Percentiles rank a stretch among this genome's conserved stretches.
These are phyloP conservation scores for Pichia membranifaciens DNA, from an alignment of 805 yeast species.

Conservation along the genomic window DNA sequence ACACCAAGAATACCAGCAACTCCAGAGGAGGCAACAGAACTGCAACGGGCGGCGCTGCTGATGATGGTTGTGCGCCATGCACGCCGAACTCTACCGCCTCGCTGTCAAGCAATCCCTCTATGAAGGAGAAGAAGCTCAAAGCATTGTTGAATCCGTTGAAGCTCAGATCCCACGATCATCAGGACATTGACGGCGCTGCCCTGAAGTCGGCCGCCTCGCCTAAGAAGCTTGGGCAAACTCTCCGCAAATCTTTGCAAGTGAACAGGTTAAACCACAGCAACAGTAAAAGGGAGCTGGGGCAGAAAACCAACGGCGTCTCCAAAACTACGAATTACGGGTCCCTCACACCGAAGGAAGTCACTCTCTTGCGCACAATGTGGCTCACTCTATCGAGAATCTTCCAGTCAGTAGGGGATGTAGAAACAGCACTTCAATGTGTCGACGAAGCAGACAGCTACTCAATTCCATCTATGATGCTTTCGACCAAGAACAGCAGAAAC, in stretches of 20 bases:
- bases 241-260: conserved; percentile 9
- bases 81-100: conserved; percentile 2
- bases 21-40: not conserved
- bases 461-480: not conserved
- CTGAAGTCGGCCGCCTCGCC: not conserved
- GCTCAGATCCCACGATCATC: not conserved
- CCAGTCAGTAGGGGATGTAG: conserved; percentile 43
- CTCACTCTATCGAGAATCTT: conserved; percentile 65
- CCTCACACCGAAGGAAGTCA: conserved; percentile 25
- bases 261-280: not conserved
- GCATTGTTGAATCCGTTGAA: not conserved
- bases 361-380: conserved; percentile 61
- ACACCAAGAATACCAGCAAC: not conserved
- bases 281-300: not conserved
- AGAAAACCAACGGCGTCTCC: not conserved
- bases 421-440: conserved; percentile 66
- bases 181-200: not conserved
- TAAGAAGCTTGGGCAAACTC: not conserved
- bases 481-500: not conserved
- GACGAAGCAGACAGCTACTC: conserved; percentile 53
- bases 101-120: not conserved
- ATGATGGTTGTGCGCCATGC: conserved; percentile 12
- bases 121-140: not conserved
- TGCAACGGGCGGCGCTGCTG: not conserved
- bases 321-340: not conserved